These are phyloP conservation scores for Purpureocillium takamizusanense DNA, from an alignment of 2,329 filamentous ascomycete species.

Conservation along the genomic window DNA sequence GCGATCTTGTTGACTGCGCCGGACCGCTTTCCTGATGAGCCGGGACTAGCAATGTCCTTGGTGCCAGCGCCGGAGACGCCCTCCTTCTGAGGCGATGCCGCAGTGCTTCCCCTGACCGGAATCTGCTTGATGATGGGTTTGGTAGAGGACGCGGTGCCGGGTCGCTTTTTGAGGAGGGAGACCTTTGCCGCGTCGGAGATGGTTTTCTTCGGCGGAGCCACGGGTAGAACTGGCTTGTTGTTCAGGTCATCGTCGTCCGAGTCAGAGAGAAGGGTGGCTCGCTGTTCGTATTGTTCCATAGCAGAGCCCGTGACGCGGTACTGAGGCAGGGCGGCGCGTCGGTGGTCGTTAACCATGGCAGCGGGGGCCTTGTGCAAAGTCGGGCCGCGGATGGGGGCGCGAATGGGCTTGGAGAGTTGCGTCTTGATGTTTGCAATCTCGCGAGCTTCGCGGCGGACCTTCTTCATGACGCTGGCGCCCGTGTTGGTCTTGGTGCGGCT, in stretches of 20 bases:
- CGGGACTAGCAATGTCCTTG: too few species aligned
- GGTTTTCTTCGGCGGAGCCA: slow-evolving; percentile 5
- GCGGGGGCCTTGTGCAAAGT: slow-evolving; percentile 40
- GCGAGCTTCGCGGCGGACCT: slow-evolving; percentile 45
- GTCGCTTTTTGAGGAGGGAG: slow-evolving; percentile 13
- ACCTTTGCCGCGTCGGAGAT: slow-evolving; percentile 2
- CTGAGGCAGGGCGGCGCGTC: slow-evolving; percentile 30
- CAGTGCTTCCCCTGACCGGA: background rate
- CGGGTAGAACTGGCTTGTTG: background rate
- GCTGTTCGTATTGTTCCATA: slow-evolving; percentile 21
- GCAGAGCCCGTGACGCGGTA: slow-evolving; percentile 16
- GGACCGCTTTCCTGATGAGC: too few species aligned
- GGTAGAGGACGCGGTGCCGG: slow-evolving; percentile 1
- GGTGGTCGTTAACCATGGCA: slow-evolving; percentile 44
- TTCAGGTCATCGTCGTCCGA: slow-evolving; percentile 22
- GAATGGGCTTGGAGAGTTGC: slow-evolving; percentile 27
- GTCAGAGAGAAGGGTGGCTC: slow-evolving; percentile 31
- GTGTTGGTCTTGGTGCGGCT: slow-evolving; percentile 42
- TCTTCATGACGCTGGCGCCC: slow-evolving; percentile 45
- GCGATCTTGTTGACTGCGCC: slow-evolving; percentile 4
- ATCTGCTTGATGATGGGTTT: slow-evolving; percentile 4
- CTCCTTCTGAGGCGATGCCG: too few species aligned
- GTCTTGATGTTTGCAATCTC: slow-evolving; percentile 42
- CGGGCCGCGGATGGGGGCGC: slow-evolving; percentile 18
- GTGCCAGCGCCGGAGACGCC: too few species aligned